Evolutionary conservation across 495 filamentous ascomycete species (phyloP).

Genomic region (Aspergillus olivimuriae): DNA sequence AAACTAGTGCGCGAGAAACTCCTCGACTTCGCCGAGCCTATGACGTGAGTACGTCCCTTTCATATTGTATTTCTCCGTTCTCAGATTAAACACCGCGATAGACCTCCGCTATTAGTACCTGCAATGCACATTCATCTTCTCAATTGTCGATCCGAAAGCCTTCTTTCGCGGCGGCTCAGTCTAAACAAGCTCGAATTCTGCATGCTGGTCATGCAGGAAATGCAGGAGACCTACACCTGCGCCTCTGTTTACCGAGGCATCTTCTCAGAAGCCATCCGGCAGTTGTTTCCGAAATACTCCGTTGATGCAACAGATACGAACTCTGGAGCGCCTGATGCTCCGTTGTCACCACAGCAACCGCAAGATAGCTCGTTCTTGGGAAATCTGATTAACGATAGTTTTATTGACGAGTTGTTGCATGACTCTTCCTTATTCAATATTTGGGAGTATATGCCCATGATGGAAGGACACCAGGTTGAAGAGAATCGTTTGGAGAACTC

Average conservation of each 20-base stretch:
- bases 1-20: constrained; percentile 23
- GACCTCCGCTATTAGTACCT: constrained; percentile 31
- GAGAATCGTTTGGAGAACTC: too few species aligned
- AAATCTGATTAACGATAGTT: constrained; percentile 5
- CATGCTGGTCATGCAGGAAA: constrained; percentile 36
- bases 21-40: constrained; percentile 22
- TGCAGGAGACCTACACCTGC: constrained; percentile 29
- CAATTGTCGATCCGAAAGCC: constrained; percentile 24
- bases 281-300: constrained; percentile 19
- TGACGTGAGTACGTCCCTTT: constrained; percentile 24
- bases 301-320: constrained; percentile 1
- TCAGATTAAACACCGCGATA: constrained; percentile 6
- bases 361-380: not conserved
- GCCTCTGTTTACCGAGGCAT: constrained; percentile 29
- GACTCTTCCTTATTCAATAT: constrained; percentile 23
- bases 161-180: constrained; percentile 25
- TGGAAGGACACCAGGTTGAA: too few species aligned
- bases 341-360: not conserved
- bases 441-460: constrained; percentile 19
- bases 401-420: constrained; percentile 25
- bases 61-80: not conserved
- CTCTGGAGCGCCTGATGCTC: not conserved
- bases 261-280: constrained; percentile 25
- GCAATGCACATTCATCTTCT: constrained; percentile 37
- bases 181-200: constrained; percentile 35